Base-by-base conservation (phyloP, 169 alveolate species). In the Eimeria praecox region DNA sequence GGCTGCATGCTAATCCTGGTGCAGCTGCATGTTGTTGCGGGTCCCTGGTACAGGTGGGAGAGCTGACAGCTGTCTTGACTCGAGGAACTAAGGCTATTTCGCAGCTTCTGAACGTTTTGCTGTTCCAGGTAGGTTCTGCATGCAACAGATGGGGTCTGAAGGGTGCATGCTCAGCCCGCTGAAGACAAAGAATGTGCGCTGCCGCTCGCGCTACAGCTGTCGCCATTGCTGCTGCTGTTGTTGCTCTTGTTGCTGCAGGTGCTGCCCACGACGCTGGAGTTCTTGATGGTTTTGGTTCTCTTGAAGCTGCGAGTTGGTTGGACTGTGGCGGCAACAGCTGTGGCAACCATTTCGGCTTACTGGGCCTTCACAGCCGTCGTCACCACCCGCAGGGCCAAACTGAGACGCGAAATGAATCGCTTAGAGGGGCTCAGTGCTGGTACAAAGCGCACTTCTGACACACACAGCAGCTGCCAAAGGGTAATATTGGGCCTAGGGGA, bases 1-100 rank as follows among this genome's bases (percentile, higher is more conserved):
- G 18, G 87, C 38, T 77, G 54, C 62, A 40, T 24, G 87, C 3
- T 46, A 49, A 20, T 44, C 52, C 71, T 24, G 62, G 46, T 46
- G 6, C 49, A 46, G 35, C 40, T 46, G 73, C 40, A n/a, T 78
- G 35, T 8, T 44, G 6, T n/a, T 33, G 30, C n/a, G 71, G 4
- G 40, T 73, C 9, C 73, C 90, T 49, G 69, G 69, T 33, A 46
- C 87, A 95, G 95, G 69, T 97, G 10, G 97, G 97, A 38, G 97
- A 96, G 86, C 87, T 96, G 46, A 52, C 97, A 46, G 92, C 97
- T n/a, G 95, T 96, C 71, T 78, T 96, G 18, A 85, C 96, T 9
- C 95, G 97, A 86, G 97, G 97, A n/a, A 90, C 95, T 16, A 95
- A 95, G 92, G 94, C 97, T 10, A 89, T 96, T 18, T 88, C 97